A percentile compares a stretch with the other conserved stretches of the same genome.
Evolutionary conservation across 2,329 filamentous ascomycete species (phyloP).

Genomic region (Cladosporium sp.): DNA sequence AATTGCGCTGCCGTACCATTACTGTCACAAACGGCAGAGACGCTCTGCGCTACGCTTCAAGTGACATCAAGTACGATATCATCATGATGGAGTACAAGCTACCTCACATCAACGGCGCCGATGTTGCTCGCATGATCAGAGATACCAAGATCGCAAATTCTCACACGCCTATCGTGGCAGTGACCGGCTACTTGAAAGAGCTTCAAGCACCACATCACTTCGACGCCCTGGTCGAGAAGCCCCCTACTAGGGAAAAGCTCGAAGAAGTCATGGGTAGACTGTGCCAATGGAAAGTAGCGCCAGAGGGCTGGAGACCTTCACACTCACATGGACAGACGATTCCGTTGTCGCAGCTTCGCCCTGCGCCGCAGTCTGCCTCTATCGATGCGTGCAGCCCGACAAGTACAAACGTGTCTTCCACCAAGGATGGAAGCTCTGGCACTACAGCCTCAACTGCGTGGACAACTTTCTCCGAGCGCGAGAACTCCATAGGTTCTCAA

Average conservation of each 20-base stretch:
- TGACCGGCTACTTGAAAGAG: slow-evolving; percentile 97
- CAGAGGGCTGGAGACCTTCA: slow-evolving; percentile 54
- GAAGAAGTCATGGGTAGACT: slow-evolving; percentile 83
- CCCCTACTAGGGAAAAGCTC: slow-evolving; percentile 87
- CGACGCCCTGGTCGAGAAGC: slow-evolving; percentile 92
- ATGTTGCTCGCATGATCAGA: slow-evolving; percentile 95
- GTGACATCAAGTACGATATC: slow-evolving; percentile 97
- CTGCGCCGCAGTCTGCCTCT: slow-evolving; percentile 45
- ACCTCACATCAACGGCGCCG: slow-evolving; percentile 89
- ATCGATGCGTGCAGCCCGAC: slow-evolving; percentile 71
- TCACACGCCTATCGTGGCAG: slow-evolving; percentile 91
- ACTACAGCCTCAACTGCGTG: slow-evolving; percentile 37
- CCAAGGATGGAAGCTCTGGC: slow-evolving; percentile 42
- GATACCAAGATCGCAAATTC: slow-evolving; percentile 95
- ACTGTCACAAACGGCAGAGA: slow-evolving; percentile 87
- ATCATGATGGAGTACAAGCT: slow-evolving; percentile 98
- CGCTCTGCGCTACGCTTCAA: slow-evolving; percentile 88
- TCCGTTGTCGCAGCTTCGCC: slow-evolving; percentile 63
- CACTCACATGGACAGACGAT: slow-evolving; percentile 44
- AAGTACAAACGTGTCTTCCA: slow-evolving; percentile 73
- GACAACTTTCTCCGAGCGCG: slow-evolving; percentile 44
- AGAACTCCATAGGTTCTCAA: slow-evolving; percentile 85
- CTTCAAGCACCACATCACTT: slow-evolving; percentile 94
- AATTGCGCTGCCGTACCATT: slow-evolving; percentile 90
- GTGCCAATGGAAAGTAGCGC: slow-evolving; percentile 89